phyloP scores from a whole-genome alignment of 495 filamentous ascomycete genomes.

The Trichoderma erinaceum region DNA sequence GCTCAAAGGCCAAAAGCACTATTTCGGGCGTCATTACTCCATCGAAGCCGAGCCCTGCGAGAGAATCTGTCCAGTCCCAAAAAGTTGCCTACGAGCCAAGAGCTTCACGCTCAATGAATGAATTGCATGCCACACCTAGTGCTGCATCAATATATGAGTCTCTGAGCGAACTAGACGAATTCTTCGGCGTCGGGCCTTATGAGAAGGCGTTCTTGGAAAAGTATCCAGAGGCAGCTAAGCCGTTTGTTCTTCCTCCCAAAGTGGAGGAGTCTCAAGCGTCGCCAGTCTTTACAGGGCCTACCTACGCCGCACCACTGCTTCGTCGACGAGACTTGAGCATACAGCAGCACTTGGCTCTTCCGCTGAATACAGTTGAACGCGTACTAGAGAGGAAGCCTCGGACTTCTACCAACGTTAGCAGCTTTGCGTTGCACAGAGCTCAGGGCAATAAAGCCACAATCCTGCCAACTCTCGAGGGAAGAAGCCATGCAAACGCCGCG shows the following conservation, averaged over 20 bases:
- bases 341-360: background rate
- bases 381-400: background rate
- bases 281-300: background rate
- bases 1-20: background rate
- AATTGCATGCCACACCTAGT: background rate
- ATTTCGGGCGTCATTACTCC: background rate
- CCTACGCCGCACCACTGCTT: background rate
- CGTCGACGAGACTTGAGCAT: background rate
- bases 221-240: slow-evolving; percentile 1
- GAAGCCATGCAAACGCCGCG: background rate
- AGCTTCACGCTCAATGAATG: background rate
- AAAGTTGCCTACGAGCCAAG: background rate
- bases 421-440: slow-evolving; percentile 4
- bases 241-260: slow-evolving; percentile 1
- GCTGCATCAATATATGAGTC: background rate
- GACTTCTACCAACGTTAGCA: background rate
- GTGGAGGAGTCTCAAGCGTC: background rate
- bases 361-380: background rate
- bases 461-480: background rate
- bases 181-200: background rate
- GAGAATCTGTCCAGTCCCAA: background rate
- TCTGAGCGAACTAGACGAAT: slow-evolving; percentile 6
- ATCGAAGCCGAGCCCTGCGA: background rate
- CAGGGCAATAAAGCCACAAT: background rate
- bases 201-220: slow-evolving; percentile 10